A percentile compares a stretch with the other conserved stretches of the same genome.
These are phyloP conservation scores for Puccinellia tenuiflora DNA, from an alignment of 176 grass and related monocot genomes.

Conservation along the genomic window DNA sequence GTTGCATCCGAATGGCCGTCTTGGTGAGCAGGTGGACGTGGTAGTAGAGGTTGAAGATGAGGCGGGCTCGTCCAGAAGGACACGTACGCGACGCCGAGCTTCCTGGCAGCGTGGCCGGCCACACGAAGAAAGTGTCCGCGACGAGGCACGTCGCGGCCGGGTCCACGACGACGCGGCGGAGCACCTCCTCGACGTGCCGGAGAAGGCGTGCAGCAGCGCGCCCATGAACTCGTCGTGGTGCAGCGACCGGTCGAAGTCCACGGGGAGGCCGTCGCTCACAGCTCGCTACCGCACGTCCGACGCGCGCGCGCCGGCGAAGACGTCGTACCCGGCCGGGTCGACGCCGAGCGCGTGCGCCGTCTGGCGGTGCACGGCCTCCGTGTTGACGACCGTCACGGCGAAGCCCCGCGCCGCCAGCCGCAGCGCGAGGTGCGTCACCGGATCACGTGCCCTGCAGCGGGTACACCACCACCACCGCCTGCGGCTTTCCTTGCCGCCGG, in stretches of 20 bases:
- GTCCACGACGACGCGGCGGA: constrained; percentile 37
- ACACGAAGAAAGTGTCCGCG: constrained; percentile 60
- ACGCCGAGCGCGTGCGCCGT: constrained; percentile 16
- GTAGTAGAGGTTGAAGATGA: constrained; percentile 58
- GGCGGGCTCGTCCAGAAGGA: constrained; percentile 75
- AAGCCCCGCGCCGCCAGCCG: constrained; percentile 45
- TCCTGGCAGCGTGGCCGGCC: constrained; percentile 49
- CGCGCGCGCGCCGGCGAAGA: constrained; percentile 23
- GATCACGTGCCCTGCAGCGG: constrained; percentile 73
- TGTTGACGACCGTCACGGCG: constrained; percentile 59
- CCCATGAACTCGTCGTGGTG: constrained; percentile 62
- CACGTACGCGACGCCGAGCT: constrained; percentile 46
- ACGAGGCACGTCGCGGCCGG: constrained; percentile 49
- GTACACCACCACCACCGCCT: constrained; percentile 54
- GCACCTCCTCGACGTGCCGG: constrained; percentile 59
- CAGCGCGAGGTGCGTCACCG: constrained; percentile 47
- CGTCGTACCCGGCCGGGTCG: neutral
- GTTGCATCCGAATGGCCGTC: constrained; percentile 46
- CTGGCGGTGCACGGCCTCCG: constrained; percentile 51
- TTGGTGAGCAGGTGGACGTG: constrained; percentile 48
- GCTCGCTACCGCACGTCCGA: constrained; percentile 57
- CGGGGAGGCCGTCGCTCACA: constrained; percentile 52
- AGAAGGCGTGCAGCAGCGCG: constrained; percentile 35
- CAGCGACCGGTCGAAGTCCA: constrained; percentile 43
- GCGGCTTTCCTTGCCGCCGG: constrained; percentile 19